Evolutionary conservation across 768 basidiomycete species (phyloP).

Genomic region (Mycena crocata): DNA sequence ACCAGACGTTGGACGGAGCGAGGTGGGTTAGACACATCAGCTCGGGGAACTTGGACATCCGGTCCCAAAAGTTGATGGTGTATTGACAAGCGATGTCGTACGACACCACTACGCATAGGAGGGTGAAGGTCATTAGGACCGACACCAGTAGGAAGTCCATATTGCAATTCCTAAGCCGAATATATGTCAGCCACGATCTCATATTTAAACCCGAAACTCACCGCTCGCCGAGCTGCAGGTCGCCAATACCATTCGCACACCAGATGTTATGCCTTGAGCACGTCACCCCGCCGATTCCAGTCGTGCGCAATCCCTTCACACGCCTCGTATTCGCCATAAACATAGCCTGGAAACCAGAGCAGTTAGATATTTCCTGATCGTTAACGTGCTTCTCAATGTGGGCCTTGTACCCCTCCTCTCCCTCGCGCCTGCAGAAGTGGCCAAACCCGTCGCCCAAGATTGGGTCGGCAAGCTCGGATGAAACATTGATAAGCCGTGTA

Average conservation of each 20-base stretch:
- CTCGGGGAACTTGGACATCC: background rate
- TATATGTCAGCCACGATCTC: too few relatives aligned
- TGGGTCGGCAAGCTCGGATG: background rate
- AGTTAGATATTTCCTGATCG: constrained; percentile 9
- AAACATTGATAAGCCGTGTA: too few relatives aligned
- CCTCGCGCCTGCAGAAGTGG: constrained; percentile 3
- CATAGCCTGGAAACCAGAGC: constrained; percentile 13
- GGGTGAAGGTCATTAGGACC: constrained; percentile 5
- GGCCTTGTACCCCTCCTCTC: constrained; percentile 13
- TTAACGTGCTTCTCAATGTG: constrained; percentile 1
- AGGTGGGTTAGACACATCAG: background rate
- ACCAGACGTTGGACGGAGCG: background rate
- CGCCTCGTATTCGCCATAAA: background rate
- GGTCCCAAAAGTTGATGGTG: background rate
- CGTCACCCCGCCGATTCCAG: constrained; percentile 3
- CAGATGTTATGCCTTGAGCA: constrained; percentile 24
- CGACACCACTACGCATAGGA: background rate
- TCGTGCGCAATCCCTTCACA: constrained; percentile 12
- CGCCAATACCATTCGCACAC: constrained; percentile 17
- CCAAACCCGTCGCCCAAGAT: constrained; percentile 7
- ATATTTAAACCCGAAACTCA: too few relatives aligned
- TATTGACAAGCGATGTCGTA: constrained; percentile 29
- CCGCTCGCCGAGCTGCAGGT: too few relatives aligned
- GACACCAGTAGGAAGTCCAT: constrained; percentile 19
- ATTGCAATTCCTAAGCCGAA: too few relatives aligned